Base-by-base conservation (phyloP, 805 yeast genomes). In the Candida ascalaphidarum region DNA sequence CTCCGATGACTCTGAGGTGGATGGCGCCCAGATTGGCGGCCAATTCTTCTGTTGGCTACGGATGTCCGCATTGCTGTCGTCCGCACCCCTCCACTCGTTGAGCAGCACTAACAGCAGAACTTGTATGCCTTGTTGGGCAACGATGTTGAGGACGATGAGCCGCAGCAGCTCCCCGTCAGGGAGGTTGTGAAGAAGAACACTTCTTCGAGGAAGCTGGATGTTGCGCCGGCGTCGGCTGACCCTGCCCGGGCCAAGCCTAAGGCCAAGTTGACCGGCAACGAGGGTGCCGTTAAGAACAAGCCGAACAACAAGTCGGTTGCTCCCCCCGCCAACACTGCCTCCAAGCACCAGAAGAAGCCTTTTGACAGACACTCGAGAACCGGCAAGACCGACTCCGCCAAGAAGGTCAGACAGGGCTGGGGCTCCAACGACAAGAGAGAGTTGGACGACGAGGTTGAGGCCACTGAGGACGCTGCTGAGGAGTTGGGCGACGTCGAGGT, bases 281-380 rank as follows among this genome's bases (percentile, higher is more conserved):
- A 85, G 52, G 94, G 85, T 47, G 95, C 94, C 39, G 63, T 77
- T 59, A 77, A 74, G 68, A 54, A 61, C 46, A 48, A 47, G 49
- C 22, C 35, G 54, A 75, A 79, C 59, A 92, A 92, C 72, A 71
- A 71, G 60, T 62, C 71, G 68, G 76, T 74, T 44, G 65, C 72
- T 35, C 73, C 71, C 44, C 68, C 75, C 46, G 48, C 67, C 35
- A 46, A 67, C 32, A 60, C 74, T 44, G 74, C 74, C 35, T 39
- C 66, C 45, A 72, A 72, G 50, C 55, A 72, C 48, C 62, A 68
- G 54, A 74, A 74, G 64, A 65, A 58, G 56, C 67, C 71, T 48
- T 59, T 61, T 36, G 97, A 89, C 76, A 92, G 94, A 65, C 92
- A 77, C 54, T 75, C 89, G 43, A 82, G 81, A 71, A 55, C 83